Base-by-base conservation (phyloP, 805 yeast species). In the Huiozyma sinensis region DNA sequence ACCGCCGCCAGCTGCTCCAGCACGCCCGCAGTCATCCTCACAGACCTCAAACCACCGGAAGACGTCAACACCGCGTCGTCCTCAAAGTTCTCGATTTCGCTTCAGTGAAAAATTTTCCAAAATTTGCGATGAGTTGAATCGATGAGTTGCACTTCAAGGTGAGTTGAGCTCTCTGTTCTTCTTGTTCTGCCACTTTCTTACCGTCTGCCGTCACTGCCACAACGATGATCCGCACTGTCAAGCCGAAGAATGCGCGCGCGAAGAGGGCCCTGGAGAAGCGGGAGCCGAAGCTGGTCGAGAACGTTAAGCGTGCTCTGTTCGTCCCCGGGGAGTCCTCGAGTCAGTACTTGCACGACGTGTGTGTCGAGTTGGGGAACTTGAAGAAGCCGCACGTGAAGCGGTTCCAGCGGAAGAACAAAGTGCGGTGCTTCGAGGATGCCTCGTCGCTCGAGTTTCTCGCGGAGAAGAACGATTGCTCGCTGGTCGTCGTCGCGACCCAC, bases 171-270 rank as follows among this genome's bases (percentile, higher is more conserved):
- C 24, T 17, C 24, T 17, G 24, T 17, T 17, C 24, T 2, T 17
- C 24, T 17, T 17, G 24, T 17, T n/a, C n/a, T n/a, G n/a, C n/a
- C n/a, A n/a, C n/a, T n/a, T n/a, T 13, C 11, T 11, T 28, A 9
- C 29, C 32, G 40, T 35, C 27, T 35, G 8, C 13, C 13, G 4
- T n/a, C 12, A 9, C 38, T 35, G 24, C 13, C 31, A 37, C 3
- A 31, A 31, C n/a, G 40, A 52, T 60, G 57, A 55, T 54, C 48
- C 66, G 75, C 72, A 62, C 72, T 38, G 69, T 81, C 38, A 82
- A 87, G 54, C 97, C 98, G 33, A 89, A 88, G 69, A 92, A 82
- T 60, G 95, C 95, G 44, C 87, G 97, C 60, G 77, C 96, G 44
- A 92, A 92, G 70, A 79, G 98, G 66, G 97, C 95, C 6, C 62